These are phyloP conservation scores for Triangularia setosa DNA, from an alignment of 2,329 filamentous ascomycete species.

Conservation along the genomic window DNA sequence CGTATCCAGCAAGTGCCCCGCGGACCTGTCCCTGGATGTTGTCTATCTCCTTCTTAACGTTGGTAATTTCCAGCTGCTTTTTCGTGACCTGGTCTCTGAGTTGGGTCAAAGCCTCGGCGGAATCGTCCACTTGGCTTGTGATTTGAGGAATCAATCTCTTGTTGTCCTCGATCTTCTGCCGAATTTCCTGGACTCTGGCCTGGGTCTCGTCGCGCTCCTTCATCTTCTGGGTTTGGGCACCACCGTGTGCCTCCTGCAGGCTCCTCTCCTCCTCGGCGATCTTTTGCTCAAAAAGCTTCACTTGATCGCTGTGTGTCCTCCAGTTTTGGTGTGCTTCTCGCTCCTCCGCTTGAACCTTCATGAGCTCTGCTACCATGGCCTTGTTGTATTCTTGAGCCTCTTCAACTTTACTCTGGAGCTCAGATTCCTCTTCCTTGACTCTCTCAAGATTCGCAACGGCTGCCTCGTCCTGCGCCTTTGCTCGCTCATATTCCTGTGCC, in stretches of 20 bases:
- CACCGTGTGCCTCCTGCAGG: constrained; percentile 66
- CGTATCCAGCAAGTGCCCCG: constrained; percentile 61
- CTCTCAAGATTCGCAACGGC: constrained; percentile 8
- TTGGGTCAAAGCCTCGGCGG: constrained; percentile 31
- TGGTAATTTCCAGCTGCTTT: constrained; percentile 53
- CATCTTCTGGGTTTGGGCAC: constrained; percentile 59
- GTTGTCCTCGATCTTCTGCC: constrained; percentile 29
- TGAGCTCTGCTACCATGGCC: constrained; percentile 40
- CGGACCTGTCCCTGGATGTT: constrained; percentile 54
- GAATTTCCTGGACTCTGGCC: constrained; percentile 43
- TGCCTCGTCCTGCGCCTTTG: constrained; percentile 42
- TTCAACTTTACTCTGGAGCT: constrained; percentile 24
- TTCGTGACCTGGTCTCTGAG: constrained; percentile 32
- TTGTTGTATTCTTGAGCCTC: constrained; percentile 38
- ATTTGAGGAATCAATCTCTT: constrained; percentile 34
- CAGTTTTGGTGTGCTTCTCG: constrained; percentile 60
- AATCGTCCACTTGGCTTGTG: constrained; percentile 31
- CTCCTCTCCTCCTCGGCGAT: constrained; percentile 56
- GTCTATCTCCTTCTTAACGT: constrained; percentile 48
- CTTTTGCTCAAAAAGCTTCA: constrained; percentile 42
- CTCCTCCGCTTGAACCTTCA: constrained; percentile 55
- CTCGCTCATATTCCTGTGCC: constrained; percentile 44
- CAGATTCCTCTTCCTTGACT: constrained; percentile 31
- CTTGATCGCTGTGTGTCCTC: constrained; percentile 48
- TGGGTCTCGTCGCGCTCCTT: constrained; percentile 58